These are phyloP conservation scores for Exophiala calicioides DNA, from an alignment of 2,329 filamentous ascomycete genomes.

Conservation along the genomic window DNA sequence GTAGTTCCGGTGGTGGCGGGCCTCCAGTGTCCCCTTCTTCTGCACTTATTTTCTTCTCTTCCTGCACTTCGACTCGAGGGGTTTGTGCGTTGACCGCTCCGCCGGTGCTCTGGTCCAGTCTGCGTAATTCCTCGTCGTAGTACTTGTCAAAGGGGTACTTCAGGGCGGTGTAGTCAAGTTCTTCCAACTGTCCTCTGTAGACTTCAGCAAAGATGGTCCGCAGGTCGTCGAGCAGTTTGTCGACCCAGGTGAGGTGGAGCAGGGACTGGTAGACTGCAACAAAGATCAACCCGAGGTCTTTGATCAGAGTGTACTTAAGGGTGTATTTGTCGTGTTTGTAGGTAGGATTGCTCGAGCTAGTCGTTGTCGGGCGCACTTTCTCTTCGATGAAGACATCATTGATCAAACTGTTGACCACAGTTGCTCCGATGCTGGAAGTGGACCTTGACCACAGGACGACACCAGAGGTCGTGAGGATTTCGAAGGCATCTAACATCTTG, in stretches of 20 bases:
- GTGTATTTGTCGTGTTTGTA: conserved; percentile 94
- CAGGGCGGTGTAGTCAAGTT: conserved; percentile 73
- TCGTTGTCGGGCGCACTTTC: conserved; percentile 63
- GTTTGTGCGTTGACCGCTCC: conserved; percentile 51
- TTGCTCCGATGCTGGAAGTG: conserved; percentile 75
- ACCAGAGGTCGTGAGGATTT: conserved; percentile 92
- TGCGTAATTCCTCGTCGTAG: conserved; percentile 87
- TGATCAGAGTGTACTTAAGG: conserved; percentile 87
- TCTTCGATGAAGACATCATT: conserved; percentile 97
- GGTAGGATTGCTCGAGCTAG: conserved; percentile 66
- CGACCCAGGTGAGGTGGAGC: conserved; percentile 93
- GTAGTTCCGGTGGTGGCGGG: conserved; percentile 54
- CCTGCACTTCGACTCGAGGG: conserved; percentile 37
- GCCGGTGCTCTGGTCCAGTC: conserved; percentile 62
- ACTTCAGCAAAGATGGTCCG: conserved; percentile 87
- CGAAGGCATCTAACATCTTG: conserved; percentile 90
- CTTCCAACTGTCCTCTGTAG: conserved; percentile 84
- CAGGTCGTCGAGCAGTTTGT: conserved; percentile 93
- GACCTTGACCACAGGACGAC: conserved; percentile 95
- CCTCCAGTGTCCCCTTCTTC: conserved; percentile 52
- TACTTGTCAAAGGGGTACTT: conserved; percentile 89
- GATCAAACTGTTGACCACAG: conserved; percentile 91
- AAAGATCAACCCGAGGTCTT: conserved; percentile 93
- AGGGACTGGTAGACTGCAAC: conserved; percentile 97
- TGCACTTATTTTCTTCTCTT: conserved; percentile 51